Base-by-base conservation (phyloP, 1,284 basidiomycete genomes). In the Rhodotorula sp. region DNA sequence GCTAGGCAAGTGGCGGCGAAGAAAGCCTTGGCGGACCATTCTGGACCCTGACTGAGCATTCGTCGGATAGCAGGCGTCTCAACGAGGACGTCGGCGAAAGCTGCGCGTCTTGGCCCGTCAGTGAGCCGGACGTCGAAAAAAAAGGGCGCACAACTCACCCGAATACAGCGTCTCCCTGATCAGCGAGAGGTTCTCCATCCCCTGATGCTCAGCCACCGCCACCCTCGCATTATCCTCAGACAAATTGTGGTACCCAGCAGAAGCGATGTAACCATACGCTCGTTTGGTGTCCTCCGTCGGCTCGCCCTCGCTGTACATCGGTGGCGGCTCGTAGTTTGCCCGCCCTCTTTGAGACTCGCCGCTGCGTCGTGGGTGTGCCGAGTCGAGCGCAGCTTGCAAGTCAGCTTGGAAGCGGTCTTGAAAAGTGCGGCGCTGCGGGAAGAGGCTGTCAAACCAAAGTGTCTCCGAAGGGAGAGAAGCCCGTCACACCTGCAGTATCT, bases 161-260 rank as follows among this genome's bases (percentile, higher is more conserved):
- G 90, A 89, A 79, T 91, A 92, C 8, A 92, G 84, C 0, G 90
- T 91, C 79, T 91, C 90, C 44, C 90, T 87, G 69, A 91, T 90
- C 77, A 89, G 24, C 29, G 44, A 30, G 15, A 73, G 39, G 30
- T 71, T 66, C 29, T 66, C 63, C 17, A 57, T 29, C 4, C 56
- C 53, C 44, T 64, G 51, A 4, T 22, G 20, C 46, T 32, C 24
- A 30, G 27, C 53, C 1, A 36, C 48, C 15, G 47, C 59, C 6
- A 39, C 58, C 39, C 39, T 44, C 4, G n/a, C 52, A 29, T 58
- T 54, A 19, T 30, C 13, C 36, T 44, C 59, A 22, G 54, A 20
- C 30, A 15, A 15, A 13, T 52, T 62, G 8, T 30, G 2, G 13
- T 44, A 3, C 11, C 13, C 39, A 17, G 13, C 3, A 10, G 27